These are phyloP conservation scores for Tieghemostelium lacteum DNA, from an alignment of 78 protist genomes.

Conservation along the genomic window DNA sequence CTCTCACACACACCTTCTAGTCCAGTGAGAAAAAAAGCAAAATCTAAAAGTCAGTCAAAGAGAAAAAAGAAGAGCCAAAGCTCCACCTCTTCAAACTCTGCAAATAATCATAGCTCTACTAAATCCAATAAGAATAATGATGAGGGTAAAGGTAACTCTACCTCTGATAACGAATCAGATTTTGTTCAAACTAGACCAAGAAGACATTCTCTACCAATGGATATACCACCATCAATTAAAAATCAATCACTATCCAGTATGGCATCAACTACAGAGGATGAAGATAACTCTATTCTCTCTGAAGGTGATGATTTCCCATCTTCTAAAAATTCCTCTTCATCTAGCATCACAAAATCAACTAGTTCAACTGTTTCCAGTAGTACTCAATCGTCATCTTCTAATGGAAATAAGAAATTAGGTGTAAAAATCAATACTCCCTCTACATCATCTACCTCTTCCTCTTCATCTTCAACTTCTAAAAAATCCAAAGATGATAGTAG, in stretches of 20 bases:
- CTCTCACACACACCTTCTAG: not conserved
- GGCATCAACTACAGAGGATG: conserved; percentile 54
- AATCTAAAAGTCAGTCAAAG: not conserved
- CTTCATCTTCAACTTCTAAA: not conserved
- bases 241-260: not conserved
- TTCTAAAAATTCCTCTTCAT: not conserved
- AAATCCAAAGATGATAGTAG: not conserved
- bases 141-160: not conserved
- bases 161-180: conserved; percentile 26
- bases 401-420: too few species aligned
- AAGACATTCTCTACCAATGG: conserved; percentile 73
- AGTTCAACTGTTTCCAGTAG: not conserved
- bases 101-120: not conserved
- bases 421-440: too few species aligned
- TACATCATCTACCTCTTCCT: not conserved
- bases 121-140: not conserved
- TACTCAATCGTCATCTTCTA: too few species aligned
- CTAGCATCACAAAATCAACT: not conserved
- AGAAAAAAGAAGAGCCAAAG: conserved; percentile 16
- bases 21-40: too few species aligned
- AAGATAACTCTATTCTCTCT: conserved; percentile 44
- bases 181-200: conserved; percentile 64
- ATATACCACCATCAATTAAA: conserved; percentile 36
- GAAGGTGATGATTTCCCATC: conserved; percentile 21
- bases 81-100: not conserved